Evolutionary conservation across 2,329 filamentous ascomycete species (phyloP), one percentile per base, ranked within the genome.

Genomic region (Hymenoscyphus repandus): DNA sequence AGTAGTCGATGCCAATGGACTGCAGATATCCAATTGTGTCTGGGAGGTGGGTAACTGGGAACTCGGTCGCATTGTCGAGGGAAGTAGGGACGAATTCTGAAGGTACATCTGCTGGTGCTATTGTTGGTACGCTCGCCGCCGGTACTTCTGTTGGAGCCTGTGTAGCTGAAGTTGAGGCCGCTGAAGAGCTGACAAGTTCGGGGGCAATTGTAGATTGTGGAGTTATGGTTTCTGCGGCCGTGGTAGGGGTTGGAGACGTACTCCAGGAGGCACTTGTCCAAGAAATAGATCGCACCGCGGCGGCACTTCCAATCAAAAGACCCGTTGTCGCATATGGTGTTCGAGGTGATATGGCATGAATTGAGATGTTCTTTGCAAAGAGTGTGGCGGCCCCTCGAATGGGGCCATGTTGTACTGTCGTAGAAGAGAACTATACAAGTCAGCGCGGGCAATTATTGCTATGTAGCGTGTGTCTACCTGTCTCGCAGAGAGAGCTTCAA

Each of bases 11-110:
- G 3, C 93, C 93, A 10, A 97, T 74, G 6, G 82, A 77, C 60
- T 88, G 81, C 52, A 99, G 74, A 64, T 91, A 96, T 55, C 93
- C 93, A 52, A 95, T 80, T 45, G 82, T 75, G 63, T 92, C 86
- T 9, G 64, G 62, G 4, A 61, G 54, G 34, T 61, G 45, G 27
- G 52, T 45, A 3, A 62, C 51, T 5, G 56, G 48, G 34, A 59
- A 55, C 10, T 49, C 42, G 12, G 51, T 43, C 6, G 47, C 48
- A 30, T 49, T 47, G 33, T 63, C 55, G 17, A 64, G 52, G 34
- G 59, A 56, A 27, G 22, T 27, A 27, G 22, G 22, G 22, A 27
- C 22, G 7, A 27, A 27, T 27, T 27, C 22, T 27, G 22, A 4
- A 27, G 22, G 22, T 7, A 27, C 22, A 27, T 27, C 22, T 27